Percentiles rank a stretch among this genome's conserved stretches.
phyloP scores from a whole-genome alignment of 2,329 filamentous ascomycete genomes.

The Talaromyces sp. region DNA sequence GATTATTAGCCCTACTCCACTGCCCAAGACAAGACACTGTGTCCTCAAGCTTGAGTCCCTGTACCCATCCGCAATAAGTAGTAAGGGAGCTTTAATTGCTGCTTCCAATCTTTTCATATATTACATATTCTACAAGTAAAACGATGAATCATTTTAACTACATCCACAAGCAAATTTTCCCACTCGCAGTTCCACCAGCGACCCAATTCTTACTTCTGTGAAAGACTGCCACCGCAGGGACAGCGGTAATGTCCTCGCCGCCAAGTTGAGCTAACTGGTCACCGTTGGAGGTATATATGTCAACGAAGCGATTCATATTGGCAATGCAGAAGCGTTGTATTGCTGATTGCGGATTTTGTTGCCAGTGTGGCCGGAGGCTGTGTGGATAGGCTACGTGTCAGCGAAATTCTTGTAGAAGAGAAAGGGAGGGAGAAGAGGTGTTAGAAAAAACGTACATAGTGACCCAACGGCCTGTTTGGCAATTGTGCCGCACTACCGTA shows the following conservation, averaged over 20 bases:
- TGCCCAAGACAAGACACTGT: too few species aligned
- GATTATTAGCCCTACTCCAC: too few species aligned
- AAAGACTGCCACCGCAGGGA: conserved; percentile 87
- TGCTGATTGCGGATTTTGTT: conserved; percentile 68
- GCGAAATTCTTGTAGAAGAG: background rate
- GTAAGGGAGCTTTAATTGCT: too few species aligned
- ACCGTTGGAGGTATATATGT: conserved; percentile 76
- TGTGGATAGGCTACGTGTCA: background rate
- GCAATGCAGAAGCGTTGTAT: conserved; percentile 87
- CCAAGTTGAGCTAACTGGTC: conserved; percentile 84
- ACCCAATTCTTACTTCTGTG: conserved; percentile 88
- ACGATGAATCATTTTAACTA: conserved; percentile 35
- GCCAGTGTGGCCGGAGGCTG: conserved; percentile 81
- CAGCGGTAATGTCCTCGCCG: conserved; percentile 86
- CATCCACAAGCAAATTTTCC: conserved; percentile 89
- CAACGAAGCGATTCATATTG: conserved; percentile 97
- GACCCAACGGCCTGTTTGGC: conserved; percentile 92
- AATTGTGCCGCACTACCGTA: conserved; percentile 74
- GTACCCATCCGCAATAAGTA: too few species aligned
- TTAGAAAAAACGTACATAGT: conserved; percentile 59
- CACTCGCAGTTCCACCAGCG: conserved; percentile 82
- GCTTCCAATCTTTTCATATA: background rate
- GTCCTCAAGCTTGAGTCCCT: too few species aligned
- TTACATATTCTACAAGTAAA: background rate
- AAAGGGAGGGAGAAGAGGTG: conserved; percentile 6